Conservation (phyloP, 139 green algal genomes). For the Klebsormidium nitens region DNA sequence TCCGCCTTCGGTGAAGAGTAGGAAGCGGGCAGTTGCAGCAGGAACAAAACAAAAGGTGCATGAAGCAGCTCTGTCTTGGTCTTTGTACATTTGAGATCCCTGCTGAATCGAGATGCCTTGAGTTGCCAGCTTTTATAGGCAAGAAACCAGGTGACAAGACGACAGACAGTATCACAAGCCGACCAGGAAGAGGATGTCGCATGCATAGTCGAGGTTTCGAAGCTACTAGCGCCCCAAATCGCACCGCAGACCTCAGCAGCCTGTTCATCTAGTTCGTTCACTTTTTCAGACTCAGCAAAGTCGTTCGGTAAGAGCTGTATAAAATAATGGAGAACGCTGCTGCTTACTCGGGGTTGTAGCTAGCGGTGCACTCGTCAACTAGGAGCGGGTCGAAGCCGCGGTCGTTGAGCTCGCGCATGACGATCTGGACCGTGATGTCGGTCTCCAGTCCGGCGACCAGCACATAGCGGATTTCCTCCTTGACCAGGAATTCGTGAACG, state of each 20-base stretch:
- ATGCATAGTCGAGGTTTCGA: not conserved
- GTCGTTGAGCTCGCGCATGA: slow-evolving; percentile 41
- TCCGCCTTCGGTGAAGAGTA: too few species aligned
- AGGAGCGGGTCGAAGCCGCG: slow-evolving; percentile 25
- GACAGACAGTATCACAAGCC: too few species aligned
- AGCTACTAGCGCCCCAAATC: not conserved
- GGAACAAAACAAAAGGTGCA: too few species aligned
- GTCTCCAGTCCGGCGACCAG: slow-evolving; percentile 26
- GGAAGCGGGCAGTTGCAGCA: too few species aligned
- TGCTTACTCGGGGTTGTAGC: slow-evolving; percentile 19
- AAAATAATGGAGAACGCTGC: not conserved
- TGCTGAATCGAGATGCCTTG: too few species aligned
- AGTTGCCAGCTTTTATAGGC: too few species aligned
- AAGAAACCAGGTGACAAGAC: too few species aligned
- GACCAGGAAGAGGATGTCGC: too few species aligned
- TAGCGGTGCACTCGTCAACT: slow-evolving; percentile 32
- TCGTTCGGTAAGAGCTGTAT: not conserved
- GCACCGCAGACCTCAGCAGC: not conserved
- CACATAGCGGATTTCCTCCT: slow-evolving; percentile 20
- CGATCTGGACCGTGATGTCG: slow-evolving; percentile 23
- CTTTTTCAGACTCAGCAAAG: not conserved
- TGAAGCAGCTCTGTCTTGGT: too few species aligned
- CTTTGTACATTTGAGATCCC: too few species aligned
- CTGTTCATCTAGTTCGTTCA: not conserved
- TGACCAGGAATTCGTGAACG: too few species aligned